A percentile compares a stretch with the other conserved stretches of the same genome.
phyloP scores from a whole-genome alignment of 192 early-diverging fungal genomes.

The Podochytrium sp. region DNA sequence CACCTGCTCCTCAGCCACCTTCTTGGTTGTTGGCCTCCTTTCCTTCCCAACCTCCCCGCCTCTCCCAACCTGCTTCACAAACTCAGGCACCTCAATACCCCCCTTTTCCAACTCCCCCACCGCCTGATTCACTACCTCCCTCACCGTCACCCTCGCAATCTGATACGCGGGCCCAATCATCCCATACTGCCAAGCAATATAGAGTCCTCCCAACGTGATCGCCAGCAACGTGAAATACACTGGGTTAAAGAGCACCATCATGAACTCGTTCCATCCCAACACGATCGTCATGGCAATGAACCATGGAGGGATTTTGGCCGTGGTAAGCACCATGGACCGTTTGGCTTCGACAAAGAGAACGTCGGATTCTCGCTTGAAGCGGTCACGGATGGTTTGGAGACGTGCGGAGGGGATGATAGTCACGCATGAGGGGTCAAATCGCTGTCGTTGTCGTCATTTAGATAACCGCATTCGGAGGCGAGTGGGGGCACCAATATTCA shows the following conservation, averaged over 20 bases:
- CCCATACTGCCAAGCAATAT: conserved; percentile 46
- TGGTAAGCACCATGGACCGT: conserved; percentile 85
- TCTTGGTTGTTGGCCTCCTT: neutral
- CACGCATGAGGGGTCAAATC: conserved; percentile 43
- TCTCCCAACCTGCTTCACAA: neutral
- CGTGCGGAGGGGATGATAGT: conserved; percentile 43
- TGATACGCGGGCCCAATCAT: conserved; percentile 46
- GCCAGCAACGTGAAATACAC: conserved; percentile 63
- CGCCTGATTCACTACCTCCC: conserved; percentile 39
- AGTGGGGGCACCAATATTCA: too few species aligned
- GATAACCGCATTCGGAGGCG: too few species aligned
- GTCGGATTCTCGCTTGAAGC: conserved; percentile 90
- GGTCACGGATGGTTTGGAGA: conserved; percentile 60
- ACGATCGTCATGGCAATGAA: conserved; percentile 75
- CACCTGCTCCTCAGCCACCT: neutral
- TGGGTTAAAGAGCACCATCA: conserved; percentile 83
- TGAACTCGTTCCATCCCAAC: conserved; percentile 97
- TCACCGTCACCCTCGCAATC: conserved; percentile 38
- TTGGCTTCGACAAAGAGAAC: conserved; percentile 95
- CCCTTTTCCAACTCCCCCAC: conserved; percentile 29
- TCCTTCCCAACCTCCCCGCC: neutral
- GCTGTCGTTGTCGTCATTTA: conserved; percentile 13
- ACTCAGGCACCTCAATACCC: conserved; percentile 37
- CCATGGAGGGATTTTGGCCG: conserved; percentile 86
- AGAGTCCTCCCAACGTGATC: conserved; percentile 32